These are phyloP conservation scores for Phaeosphaeriaceae sp. DNA, from an alignment of 2,329 filamentous ascomycete genomes.

Conservation along the genomic window DNA sequence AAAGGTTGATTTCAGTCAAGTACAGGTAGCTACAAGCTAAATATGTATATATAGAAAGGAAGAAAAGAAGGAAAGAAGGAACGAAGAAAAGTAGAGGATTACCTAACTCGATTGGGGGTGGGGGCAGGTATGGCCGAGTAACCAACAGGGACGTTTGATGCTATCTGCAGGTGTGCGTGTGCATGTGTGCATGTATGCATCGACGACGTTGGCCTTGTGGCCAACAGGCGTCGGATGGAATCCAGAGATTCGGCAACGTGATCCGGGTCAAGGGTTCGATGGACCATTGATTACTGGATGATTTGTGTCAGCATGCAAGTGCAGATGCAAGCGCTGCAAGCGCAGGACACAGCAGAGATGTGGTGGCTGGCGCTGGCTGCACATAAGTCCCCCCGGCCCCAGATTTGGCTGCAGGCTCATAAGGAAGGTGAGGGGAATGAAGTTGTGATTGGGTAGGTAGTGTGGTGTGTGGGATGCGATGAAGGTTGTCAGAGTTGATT, in stretches of 20 bases:
- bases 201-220: background rate
- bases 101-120: too few relatives aligned
- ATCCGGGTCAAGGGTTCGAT: constrained; percentile 7
- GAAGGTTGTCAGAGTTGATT: too few relatives aligned
- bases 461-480: too few relatives aligned
- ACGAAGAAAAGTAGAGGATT: constrained; percentile 1
- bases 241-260: constrained; percentile 13
- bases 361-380: too few relatives aligned
- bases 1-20: too few relatives aligned
- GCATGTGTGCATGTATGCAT: background rate
- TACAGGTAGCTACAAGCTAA: background rate
- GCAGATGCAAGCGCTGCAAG: constrained; percentile 34
- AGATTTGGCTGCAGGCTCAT: constrained; percentile 17
- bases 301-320: constrained; percentile 19
- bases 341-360: constrained; percentile 24
- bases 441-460: background rate
- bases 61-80: constrained; percentile 12
- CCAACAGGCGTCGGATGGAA: constrained; percentile 1
- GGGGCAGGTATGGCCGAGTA: too few relatives aligned
- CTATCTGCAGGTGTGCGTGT: too few relatives aligned
- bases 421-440: constrained; percentile 21
- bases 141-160: too few relatives aligned
- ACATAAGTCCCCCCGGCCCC: too few relatives aligned
- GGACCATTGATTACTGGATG: constrained; percentile 10
- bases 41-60: background rate